Conservation (phyloP, 352 stramenopile species). For the Phytophthora palmivora region DNA sequence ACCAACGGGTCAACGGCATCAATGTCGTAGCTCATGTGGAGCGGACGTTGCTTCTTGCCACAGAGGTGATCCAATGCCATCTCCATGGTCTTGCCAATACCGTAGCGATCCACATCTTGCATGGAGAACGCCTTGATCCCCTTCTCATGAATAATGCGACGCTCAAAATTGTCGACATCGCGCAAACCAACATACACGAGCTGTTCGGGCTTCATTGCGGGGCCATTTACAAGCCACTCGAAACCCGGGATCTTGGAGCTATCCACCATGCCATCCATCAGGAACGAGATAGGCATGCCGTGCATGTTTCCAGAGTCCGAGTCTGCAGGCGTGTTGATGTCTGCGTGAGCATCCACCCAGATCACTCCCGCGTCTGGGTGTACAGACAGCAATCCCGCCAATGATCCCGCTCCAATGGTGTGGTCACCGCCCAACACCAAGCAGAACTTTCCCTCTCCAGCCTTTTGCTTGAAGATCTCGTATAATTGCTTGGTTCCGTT, state of each 20-base stretch:
- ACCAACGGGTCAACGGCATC: conserved; percentile 96
- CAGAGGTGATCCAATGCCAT: conserved; percentile 95
- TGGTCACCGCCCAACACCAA: conserved; percentile 97
- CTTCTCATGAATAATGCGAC: conserved; percentile 90
- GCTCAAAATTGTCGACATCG: conserved; percentile 94
- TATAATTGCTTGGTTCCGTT: conserved; percentile 84
- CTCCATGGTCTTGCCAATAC: conserved; percentile 97
- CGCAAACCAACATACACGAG: conserved; percentile 97
- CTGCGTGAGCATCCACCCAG: conserved; percentile 98
- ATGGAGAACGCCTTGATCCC: conserved; percentile 97
- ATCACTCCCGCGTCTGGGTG: conserved; percentile 95
- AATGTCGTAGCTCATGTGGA: conserved; percentile 99
- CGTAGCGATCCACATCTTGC: conserved; percentile 96
- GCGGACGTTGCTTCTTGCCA: conserved; percentile 84
- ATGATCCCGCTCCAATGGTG: conserved; percentile 93
- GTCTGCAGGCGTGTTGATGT: conserved; percentile 96
- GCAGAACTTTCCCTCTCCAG: conserved; percentile 93
- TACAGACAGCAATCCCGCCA: conserved; percentile 92
- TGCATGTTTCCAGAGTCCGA: conserved; percentile 97
- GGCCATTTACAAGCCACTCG: conserved; percentile 91
- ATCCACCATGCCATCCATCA: conserved; percentile 93
- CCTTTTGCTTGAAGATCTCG: conserved; percentile 86
- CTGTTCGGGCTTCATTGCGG: conserved; percentile 82
- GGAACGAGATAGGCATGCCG: conserved; percentile 96
- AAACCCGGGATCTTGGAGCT: conserved; percentile 92